phyloP scores from a whole-genome alignment of 768 basidiomycete genomes.

The Mycena albidolilacea region DNA sequence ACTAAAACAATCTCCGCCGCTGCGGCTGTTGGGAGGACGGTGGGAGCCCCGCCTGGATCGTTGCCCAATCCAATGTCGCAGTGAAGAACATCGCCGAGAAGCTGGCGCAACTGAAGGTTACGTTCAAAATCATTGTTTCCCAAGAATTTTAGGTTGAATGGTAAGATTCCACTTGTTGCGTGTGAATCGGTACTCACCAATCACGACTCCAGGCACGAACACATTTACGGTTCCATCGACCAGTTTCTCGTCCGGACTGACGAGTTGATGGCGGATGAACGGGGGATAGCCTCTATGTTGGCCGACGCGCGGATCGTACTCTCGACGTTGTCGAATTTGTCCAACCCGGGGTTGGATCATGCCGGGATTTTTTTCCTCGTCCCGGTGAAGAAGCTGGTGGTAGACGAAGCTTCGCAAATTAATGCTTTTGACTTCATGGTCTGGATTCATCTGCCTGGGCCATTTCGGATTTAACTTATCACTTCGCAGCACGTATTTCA shows the following conservation, averaged over 20 bases:
- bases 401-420: conserved; percentile 75
- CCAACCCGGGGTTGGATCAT: conserved; percentile 41
- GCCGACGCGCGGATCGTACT: conserved; percentile 54
- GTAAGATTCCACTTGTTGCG: conserved; percentile 41
- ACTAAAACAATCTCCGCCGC: conserved; percentile 57
- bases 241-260: conserved; percentile 56
- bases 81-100: conserved; percentile 68
- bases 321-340: conserved; percentile 65
- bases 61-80: conserved; percentile 66
- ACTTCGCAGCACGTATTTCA: conserved; percentile 55
- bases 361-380: conserved; percentile 21
- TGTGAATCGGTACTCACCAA: conserved; percentile 2
- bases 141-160: conserved; percentile 62
- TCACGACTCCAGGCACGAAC: conserved; percentile 64
- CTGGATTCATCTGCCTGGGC: conserved; percentile 52
- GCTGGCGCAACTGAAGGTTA: conserved; percentile 50
- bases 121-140: conserved; percentile 60
- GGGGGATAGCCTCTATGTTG: conserved; percentile 41
- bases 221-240: conserved; percentile 57
- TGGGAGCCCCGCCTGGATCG: conserved; percentile 52
- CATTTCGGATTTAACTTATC: background rate
- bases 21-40: conserved; percentile 24
- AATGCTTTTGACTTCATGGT: conserved; percentile 65
- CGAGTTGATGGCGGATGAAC: conserved; percentile 42
- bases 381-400: conserved; percentile 54